phyloP scores from a whole-genome alignment of 768 basidiomycete species.

The Aureoboletus auriporus region DNA sequence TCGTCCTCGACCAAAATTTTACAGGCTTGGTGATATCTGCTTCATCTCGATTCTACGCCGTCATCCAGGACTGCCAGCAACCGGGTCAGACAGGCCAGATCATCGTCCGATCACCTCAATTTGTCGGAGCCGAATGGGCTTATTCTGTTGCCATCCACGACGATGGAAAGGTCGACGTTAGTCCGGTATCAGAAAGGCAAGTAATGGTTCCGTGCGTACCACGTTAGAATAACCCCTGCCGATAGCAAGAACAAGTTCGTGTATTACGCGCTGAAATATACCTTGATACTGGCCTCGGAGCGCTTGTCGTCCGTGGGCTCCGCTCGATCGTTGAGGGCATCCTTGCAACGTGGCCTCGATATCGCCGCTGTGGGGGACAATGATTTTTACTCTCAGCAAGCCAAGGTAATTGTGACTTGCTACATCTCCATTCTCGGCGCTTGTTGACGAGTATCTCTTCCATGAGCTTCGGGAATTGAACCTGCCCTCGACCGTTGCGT shows the following conservation, averaged over 20 bases:
- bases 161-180: slow-evolving; percentile 22
- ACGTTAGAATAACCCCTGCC: slow-evolving; percentile 8
- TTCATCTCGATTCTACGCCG: slow-evolving; percentile 90
- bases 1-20: slow-evolving; percentile 86
- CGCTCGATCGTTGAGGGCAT: slow-evolving; percentile 38
- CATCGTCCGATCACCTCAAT: slow-evolving; percentile 87
- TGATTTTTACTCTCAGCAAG: slow-evolving; percentile 95
- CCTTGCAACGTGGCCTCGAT: slow-evolving; percentile 55
- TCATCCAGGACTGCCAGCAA: slow-evolving; percentile 41
- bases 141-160: slow-evolving; percentile 51
- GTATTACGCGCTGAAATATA: slow-evolving; percentile 79
- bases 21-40: slow-evolving; percentile 89
- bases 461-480: slow-evolving; percentile 57
- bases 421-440: not conserved
- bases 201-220: not conserved
- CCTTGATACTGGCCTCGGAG: slow-evolving; percentile 65
- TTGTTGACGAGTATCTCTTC: slow-evolving; percentile 1
- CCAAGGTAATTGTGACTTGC: slow-evolving; percentile 49
- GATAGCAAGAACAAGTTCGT: slow-evolving; percentile 86
- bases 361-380: slow-evolving; percentile 90
- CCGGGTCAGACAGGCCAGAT: slow-evolving; percentile 41
- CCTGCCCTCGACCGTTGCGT: slow-evolving; percentile 59
- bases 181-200: slow-evolving; percentile 21
- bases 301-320: slow-evolving; percentile 28
- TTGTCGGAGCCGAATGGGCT: slow-evolving; percentile 72